These are phyloP conservation scores for Candida nonsorbophila DNA, from an alignment of 805 yeast genomes.

Conservation along the genomic window DNA sequence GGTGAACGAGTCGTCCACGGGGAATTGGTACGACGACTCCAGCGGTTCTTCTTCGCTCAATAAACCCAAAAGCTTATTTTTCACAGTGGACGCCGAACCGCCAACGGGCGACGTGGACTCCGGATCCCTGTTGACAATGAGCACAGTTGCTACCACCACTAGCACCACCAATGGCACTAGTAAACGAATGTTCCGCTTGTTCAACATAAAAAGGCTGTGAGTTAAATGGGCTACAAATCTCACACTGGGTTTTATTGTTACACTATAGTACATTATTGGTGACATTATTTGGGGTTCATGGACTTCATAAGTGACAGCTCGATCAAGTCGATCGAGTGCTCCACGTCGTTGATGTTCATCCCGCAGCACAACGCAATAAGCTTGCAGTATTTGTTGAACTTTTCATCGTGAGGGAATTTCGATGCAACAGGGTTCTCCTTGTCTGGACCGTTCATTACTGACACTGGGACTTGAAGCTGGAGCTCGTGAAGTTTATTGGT, in stretches of 20 bases:
- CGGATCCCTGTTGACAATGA: neutral
- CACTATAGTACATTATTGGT: slow-evolving; percentile 6
- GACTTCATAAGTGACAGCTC: slow-evolving; percentile 32
- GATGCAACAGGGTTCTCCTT: slow-evolving; percentile 18
- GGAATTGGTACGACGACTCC: no score
- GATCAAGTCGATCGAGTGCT: slow-evolving; percentile 35
- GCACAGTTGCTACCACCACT: slow-evolving; percentile 6
- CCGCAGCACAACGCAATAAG: slow-evolving; percentile 39
- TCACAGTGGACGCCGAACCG: no score
- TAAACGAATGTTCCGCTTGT: slow-evolving; percentile 8
- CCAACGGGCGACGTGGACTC: no score
- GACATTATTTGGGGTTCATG: no score
- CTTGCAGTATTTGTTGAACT: slow-evolving; percentile 34
- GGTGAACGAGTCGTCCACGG: no score
- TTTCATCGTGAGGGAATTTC: slow-evolving; percentile 24
- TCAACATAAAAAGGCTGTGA: slow-evolving; percentile 3
- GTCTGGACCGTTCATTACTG: no score
- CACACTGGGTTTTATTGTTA: no score
- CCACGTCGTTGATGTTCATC: slow-evolving; percentile 35
- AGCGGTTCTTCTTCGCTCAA: no score
- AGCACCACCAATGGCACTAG: no score
- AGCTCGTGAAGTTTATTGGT: slow-evolving; percentile 3
- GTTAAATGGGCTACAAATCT: slow-evolving; percentile 1
- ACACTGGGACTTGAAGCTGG: slow-evolving; percentile 8
- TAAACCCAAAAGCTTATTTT: no score